phyloP scores from a whole-genome alignment of 305 asterid genomes.

The Fraxinus platypoda region DNA sequence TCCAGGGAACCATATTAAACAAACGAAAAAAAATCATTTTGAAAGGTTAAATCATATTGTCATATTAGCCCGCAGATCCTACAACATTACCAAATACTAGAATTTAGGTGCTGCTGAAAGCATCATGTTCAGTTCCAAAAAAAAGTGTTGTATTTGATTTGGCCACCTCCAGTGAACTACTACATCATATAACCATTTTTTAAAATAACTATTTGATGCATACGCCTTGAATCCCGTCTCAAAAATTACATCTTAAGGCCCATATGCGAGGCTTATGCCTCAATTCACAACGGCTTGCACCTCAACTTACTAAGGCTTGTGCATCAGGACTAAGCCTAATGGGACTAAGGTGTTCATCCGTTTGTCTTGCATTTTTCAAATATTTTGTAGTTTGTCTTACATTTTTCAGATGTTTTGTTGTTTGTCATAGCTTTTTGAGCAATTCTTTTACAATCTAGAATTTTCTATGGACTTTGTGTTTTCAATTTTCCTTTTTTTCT shows the following conservation, averaged over 20 bases:
- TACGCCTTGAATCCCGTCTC: not conserved
- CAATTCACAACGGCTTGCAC: not conserved
- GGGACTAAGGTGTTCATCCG: not conserved
- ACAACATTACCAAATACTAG: conserved; percentile 11
- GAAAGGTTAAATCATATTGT: not conserved
- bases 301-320: not conserved
- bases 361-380: not conserved
- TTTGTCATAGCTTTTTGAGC: not conserved
- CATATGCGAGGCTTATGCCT: not conserved
- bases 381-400: not conserved
- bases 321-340: not conserved
- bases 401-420: not conserved
- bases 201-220: not conserved
- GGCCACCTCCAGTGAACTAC: not conserved
- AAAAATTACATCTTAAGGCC: not conserved
- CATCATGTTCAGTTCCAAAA: not conserved
- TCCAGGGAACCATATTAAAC: conserved; percentile 17
- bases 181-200: not conserved
- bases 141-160: not conserved
- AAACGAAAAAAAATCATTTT: not conserved
- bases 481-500: not conserved
- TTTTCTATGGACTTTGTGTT: no score
- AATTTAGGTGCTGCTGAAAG: conserved; percentile 6
- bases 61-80: not conserved
- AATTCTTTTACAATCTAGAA: not conserved